Evolutionary conservation across 108 stramenopile genomes (phyloP).

Genomic region (Pelagomonas calceolata): DNA sequence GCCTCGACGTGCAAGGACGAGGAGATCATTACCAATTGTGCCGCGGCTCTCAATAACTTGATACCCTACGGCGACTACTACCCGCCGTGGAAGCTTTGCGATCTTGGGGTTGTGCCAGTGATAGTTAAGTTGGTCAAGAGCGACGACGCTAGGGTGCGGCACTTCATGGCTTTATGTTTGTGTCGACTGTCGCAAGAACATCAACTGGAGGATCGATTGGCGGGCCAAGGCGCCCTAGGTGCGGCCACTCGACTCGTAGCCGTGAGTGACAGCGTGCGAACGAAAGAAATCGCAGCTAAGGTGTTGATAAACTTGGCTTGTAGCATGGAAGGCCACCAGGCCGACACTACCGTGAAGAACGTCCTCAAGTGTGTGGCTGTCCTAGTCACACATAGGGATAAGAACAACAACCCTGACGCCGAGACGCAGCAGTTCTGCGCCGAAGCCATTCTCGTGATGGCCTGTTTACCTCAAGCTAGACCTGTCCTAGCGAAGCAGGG

Average conservation of each 20-base stretch:
- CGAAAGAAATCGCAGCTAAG: slow-evolving; percentile 5
- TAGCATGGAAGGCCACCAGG: not conserved
- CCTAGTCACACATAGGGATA: not conserved
- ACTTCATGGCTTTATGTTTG: slow-evolving; percentile 2
- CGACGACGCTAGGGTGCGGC: not conserved
- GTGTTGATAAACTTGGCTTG: slow-evolving; percentile 1
- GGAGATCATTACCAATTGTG: slow-evolving; percentile 7
- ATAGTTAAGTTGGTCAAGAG: not conserved
- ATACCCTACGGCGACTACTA: slow-evolving; percentile 5
- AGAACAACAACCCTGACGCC: not conserved
- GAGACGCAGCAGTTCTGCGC: slow-evolving; percentile 4
- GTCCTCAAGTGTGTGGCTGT: not conserved
- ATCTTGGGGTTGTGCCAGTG: not conserved
- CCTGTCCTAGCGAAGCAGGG: slow-evolving; percentile 9
- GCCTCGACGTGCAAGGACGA: slow-evolving; percentile 2
- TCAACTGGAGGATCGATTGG: slow-evolving; percentile 5
- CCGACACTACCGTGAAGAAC: slow-evolving; percentile 6
- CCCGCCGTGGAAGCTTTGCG: not conserved
- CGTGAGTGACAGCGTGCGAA: not conserved
- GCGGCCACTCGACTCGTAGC: not conserved
- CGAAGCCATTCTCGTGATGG: not conserved
- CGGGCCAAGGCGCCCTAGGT: not conserved
- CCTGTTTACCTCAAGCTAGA: not conserved
- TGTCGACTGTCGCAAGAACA: not conserved
- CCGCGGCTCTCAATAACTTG: slow-evolving; percentile 5